Evolutionary conservation across 2,329 filamentous ascomycete genomes (phyloP), one percentile per base, ranked within the genome.

Genomic region (Microcyclospora pomicola): DNA sequence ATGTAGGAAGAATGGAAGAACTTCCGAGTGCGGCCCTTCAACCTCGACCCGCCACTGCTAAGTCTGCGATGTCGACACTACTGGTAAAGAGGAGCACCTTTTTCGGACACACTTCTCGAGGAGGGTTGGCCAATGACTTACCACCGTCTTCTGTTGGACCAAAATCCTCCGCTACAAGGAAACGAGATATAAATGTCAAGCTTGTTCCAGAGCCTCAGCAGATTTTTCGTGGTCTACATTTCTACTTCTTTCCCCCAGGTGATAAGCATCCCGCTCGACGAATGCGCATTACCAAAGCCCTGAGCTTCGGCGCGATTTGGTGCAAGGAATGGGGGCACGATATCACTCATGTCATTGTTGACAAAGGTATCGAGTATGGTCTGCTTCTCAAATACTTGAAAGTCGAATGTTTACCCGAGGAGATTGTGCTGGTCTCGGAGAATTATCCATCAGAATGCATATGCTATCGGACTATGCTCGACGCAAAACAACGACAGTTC

Each of bases 271-370:
- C 72, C 9, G 66, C 72, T 6, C 73, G 87, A 30, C 73, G 73
- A 38, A 59, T 77, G 41, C 77, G 82, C 3, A 93, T 95, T 37
- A 71, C 71, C 24, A 86, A 80, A 55, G 78, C 82, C 0, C 70
- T 75, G 36, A 77, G 85, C 50, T 77, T 77, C 55, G 88, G 88
- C 32, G 88, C 80, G 1, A 62, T 56, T 1, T 91, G 86, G 77
- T 71, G 75, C 19, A 69, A 68, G 36, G 60, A 67, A 1, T 73
- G 78, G 53, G 58, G 59, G 24, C 49, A 56, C 0, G 59, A 60
- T 6, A 72, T 91, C 12, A 92, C 81, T 1, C 84, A 94, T 60
- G 64, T 93, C 35, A 69, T 96, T 41, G 78, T 85, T 2, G 87
- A 95, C 53, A 79, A 75, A 46, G 61, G 61, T 1, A 61, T 91